Percentiles rank a stretch among this genome's conserved stretches.
Evolutionary conservation across 2,329 filamentous ascomycete genomes (phyloP).

Genomic region (Exophiala phaeomuriformis): DNA sequence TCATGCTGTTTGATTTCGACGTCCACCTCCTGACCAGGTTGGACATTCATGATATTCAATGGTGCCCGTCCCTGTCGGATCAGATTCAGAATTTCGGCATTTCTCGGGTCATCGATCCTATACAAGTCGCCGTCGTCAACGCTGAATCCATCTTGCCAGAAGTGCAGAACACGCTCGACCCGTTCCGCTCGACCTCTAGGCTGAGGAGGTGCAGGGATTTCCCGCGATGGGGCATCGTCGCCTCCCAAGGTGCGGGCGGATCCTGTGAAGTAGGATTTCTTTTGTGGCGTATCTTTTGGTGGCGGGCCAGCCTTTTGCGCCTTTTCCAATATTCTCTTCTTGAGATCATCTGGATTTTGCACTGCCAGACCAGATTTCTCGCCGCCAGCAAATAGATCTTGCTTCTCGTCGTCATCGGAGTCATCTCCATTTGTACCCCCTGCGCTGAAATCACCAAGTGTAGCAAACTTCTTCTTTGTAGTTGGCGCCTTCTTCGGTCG

Average conservation of each 20-base stretch:
- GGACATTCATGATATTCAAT: slow-evolving; percentile 55
- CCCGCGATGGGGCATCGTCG: slow-evolving; percentile 53
- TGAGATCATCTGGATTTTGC: slow-evolving; percentile 54
- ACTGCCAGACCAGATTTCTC: slow-evolving; percentile 63
- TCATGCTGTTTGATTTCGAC: slow-evolving; percentile 59
- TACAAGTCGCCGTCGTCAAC: slow-evolving; percentile 59
- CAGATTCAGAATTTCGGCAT: slow-evolving; percentile 54
- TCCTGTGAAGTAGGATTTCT: slow-evolving; percentile 49
- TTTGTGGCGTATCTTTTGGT: slow-evolving; percentile 17
- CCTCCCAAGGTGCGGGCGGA: slow-evolving; percentile 59
- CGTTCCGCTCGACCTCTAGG: slow-evolving; percentile 39
- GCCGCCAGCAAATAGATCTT: slow-evolving; percentile 57
- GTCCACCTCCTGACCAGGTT: slow-evolving; percentile 57
- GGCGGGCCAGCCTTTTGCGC: slow-evolving; percentile 33
- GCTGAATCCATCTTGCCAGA: slow-evolving; percentile 60
- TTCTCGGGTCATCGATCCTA: slow-evolving; percentile 56
- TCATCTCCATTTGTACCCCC: slow-evolving; percentile 39
- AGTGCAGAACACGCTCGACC: slow-evolving; percentile 53
- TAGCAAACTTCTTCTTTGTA: slow-evolving; percentile 43
- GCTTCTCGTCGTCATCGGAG: slow-evolving; percentile 47
- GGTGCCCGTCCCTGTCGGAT: slow-evolving; percentile 59
- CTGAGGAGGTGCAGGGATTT: slow-evolving; percentile 47
- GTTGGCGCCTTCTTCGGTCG: slow-evolving; percentile 30
- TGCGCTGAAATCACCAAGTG: slow-evolving; percentile 39
- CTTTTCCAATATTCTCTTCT: slow-evolving; percentile 45